Conservation (phyloP, 2,329 filamentous ascomycete genomes). For the Domatiomyces globalis region DNA sequence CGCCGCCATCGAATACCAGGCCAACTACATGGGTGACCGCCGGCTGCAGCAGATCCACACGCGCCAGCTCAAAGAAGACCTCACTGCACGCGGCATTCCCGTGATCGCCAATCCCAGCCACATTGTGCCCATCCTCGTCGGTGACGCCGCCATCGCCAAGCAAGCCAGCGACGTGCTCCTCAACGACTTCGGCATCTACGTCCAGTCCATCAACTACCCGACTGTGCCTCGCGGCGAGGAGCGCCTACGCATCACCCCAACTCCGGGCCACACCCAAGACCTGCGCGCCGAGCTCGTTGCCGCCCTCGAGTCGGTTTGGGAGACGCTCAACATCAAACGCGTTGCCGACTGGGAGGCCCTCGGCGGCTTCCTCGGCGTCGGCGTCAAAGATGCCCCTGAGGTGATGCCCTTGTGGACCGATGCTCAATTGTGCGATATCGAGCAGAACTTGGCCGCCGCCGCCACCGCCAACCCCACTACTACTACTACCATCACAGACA, state of each 20-base stretch:
- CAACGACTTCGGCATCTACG: constrained; percentile 82
- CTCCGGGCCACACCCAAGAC: constrained; percentile 74
- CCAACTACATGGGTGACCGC: constrained; percentile 69
- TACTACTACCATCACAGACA: constrained; percentile 5
- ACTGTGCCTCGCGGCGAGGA: constrained; percentile 98
- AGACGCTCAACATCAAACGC: constrained; percentile 74
- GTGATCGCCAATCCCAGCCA: constrained; percentile 97
- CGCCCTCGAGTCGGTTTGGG: constrained; percentile 80
- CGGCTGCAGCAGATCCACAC: constrained; percentile 92
- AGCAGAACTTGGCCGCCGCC: constrained; percentile 5
- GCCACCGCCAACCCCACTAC: too few relatives aligned
- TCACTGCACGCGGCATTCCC: constrained; percentile 69
- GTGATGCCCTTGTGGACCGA: constrained; percentile 80
- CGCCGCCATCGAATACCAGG: constrained; percentile 87
- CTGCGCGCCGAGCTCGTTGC: constrained; percentile 74
- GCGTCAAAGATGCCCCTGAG: constrained; percentile 49
- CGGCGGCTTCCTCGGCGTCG: constrained; percentile 90
- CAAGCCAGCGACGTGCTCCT: constrained; percentile 83
- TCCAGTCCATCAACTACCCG: constrained; percentile 97
- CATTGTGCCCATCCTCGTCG: constrained; percentile 86
- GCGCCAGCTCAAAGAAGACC: constrained; percentile 75
- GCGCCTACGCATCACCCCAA: constrained; percentile 87
- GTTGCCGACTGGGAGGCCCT: constrained; percentile 82
- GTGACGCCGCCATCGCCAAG: constrained; percentile 85
- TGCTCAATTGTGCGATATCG: constrained; percentile 47